These are phyloP conservation scores for Hanseniaspora jakobsenii DNA, from an alignment of 805 yeast species.

Conservation along the genomic window DNA sequence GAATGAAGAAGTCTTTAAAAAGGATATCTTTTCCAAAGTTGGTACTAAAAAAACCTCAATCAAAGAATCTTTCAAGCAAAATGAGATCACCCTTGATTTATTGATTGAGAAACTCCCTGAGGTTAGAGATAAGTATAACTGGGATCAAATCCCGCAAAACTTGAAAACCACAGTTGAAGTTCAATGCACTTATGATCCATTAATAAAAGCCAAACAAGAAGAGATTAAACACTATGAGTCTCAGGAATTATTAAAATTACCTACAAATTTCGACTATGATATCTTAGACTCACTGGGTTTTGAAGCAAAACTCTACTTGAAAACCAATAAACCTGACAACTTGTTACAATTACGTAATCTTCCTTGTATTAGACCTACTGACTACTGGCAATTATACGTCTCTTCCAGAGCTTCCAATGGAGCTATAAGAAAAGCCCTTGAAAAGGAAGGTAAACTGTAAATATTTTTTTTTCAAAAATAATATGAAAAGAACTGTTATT, in stretches of 20 bases:
- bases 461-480: neutral
- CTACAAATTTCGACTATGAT: constrained; percentile 51
- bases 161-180: constrained; percentile 52
- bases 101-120: constrained; percentile 29
- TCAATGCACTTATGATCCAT: constrained; percentile 75
- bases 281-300: constrained; percentile 52
- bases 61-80: constrained; percentile 57
- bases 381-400: constrained; percentile 44
- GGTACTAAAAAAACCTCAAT: constrained; percentile 48
- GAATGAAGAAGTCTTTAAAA: constrained; percentile 36
- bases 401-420: constrained; percentile 28
- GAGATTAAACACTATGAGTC: constrained; percentile 67
- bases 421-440: neutral
- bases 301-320: constrained; percentile 60
- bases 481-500: neutral
- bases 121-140: constrained; percentile 23
- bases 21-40: constrained; percentile 37
- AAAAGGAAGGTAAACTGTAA: neutral
- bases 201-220: constrained; percentile 57
- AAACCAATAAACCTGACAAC: constrained; percentile 70
- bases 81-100: constrained; percentile 30
- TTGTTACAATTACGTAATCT: constrained; percentile 91
- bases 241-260: constrained; percentile 69
- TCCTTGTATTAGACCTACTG: constrained; percentile 76
- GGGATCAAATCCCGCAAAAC: constrained; percentile 31